A percentile compares a stretch with the other conserved stretches of the same genome.
phyloP scores from a whole-genome alignment of 768 basidiomycete species.

The Pleurotus tuber-regium region DNA sequence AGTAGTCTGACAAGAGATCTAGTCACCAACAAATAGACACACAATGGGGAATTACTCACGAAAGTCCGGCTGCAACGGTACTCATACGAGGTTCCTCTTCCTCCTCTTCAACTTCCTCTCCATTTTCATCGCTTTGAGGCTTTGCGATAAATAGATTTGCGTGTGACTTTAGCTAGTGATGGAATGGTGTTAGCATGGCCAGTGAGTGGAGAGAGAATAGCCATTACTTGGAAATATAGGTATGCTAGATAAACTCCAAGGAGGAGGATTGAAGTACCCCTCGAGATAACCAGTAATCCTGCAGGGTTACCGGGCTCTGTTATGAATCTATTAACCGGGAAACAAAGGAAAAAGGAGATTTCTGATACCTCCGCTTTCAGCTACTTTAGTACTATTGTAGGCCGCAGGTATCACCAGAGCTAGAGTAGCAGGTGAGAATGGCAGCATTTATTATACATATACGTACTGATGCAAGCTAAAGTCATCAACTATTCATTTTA shows the following conservation, averaged over 20 bases:
- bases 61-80: constrained; percentile 56
- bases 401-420: constrained; percentile 92
- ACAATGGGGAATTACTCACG: constrained; percentile 34
- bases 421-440: constrained; percentile 12
- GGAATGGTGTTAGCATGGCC: not conserved
- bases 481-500: constrained; percentile 64
- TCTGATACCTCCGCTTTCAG: constrained; percentile 10
- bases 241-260: constrained; percentile 73
- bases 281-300: constrained; percentile 72
- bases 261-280: constrained; percentile 77
- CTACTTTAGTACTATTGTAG: constrained; percentile 52
- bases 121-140: not conserved
- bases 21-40: not conserved
- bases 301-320: constrained; percentile 13
- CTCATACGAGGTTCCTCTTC: constrained; percentile 63
- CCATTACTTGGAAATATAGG: constrained; percentile 68
- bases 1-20: constrained; percentile 47
- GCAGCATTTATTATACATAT: not conserved
- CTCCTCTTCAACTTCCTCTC: constrained; percentile 28
- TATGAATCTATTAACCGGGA: constrained; percentile 11
- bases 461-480: constrained; percentile 78
- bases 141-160: constrained; percentile 48
- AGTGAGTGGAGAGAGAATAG: not conserved
- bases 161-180: constrained; percentile 67
- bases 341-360: no score